Percentiles rank a stretch among this genome's conserved stretches.
These are phyloP conservation scores for Dactylellina haptotyla DNA, from an alignment of 2,329 filamentous ascomycete species.

Conservation along the genomic window DNA sequence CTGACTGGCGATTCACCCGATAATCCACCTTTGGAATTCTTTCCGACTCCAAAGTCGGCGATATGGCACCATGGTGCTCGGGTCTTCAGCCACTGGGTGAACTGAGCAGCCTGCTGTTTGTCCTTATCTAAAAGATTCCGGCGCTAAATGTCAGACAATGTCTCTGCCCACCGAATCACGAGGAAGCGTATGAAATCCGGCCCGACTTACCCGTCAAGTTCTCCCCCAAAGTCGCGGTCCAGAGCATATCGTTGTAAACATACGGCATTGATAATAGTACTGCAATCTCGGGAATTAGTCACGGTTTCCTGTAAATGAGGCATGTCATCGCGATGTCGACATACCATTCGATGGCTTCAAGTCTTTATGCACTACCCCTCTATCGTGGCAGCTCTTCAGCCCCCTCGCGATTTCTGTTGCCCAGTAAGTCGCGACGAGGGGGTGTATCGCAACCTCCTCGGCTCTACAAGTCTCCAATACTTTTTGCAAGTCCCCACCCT, in stretches of 20 bases:
- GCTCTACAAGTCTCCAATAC: constrained; percentile 45
- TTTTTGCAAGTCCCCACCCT: constrained; percentile 49
- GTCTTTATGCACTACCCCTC: constrained; percentile 51
- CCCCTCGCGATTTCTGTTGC: constrained; percentile 49
- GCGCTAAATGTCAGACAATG: constrained; percentile 32
- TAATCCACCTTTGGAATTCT: constrained; percentile 49
- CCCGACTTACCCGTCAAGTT: constrained; percentile 40
- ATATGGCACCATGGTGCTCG: constrained; percentile 51
- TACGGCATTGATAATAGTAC: constrained; percentile 52
- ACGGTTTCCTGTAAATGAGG: neutral
- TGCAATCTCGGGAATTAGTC: constrained; percentile 15
- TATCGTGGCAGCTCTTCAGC: constrained; percentile 47
- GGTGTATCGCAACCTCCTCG: constrained; percentile 52
- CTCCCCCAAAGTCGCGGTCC: constrained; percentile 49
- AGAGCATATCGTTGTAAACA: constrained; percentile 51
- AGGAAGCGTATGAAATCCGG: constrained; percentile 5
- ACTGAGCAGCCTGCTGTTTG: constrained; percentile 46
- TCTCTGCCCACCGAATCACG: constrained; percentile 15
- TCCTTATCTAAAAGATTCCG: constrained; percentile 39
- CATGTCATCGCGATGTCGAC: neutral
- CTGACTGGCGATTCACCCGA: constrained; percentile 42
- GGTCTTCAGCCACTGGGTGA: constrained; percentile 52
- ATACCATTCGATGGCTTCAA: constrained; percentile 52
- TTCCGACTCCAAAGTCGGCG: constrained; percentile 51
- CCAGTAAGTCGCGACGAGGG: constrained; percentile 49